These are phyloP conservation scores for Heliosperma pusillum DNA, from an alignment of 148 eudicot species.

Conservation along the genomic window DNA sequence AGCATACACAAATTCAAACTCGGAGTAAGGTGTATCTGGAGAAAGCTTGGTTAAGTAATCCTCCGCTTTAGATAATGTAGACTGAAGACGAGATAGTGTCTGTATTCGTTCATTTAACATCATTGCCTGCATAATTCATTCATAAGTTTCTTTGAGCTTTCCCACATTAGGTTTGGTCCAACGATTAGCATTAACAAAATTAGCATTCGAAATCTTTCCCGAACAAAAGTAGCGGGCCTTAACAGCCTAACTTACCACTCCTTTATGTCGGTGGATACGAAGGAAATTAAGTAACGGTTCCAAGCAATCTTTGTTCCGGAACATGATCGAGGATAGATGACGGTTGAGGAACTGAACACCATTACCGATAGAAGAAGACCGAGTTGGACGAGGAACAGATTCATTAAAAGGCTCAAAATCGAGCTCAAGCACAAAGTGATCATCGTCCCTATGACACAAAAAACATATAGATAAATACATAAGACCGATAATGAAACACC, in stretches of 20 bases:
- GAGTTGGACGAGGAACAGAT: constrained; percentile 75
- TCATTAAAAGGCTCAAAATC: constrained; percentile 96
- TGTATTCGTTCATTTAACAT: constrained; percentile 92
- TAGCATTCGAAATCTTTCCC: background rate
- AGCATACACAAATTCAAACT: constrained; percentile 71
- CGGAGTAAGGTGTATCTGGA: constrained; percentile 68
- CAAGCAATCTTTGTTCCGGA: constrained; percentile 79
- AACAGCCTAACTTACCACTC: constrained; percentile 50
- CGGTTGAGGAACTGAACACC: constrained; percentile 98
- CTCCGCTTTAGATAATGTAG: constrained; percentile 72
- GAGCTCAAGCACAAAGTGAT: constrained; percentile 68
- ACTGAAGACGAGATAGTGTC: constrained; percentile 63
- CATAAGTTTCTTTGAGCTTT: constrained; percentile 12
- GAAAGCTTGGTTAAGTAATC: constrained; percentile 67
- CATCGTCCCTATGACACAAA: constrained; percentile 37
- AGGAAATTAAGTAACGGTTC: constrained; percentile 96
- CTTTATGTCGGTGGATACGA: constrained; percentile 76
- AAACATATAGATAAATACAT: background rate
- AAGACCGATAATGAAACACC: background rate
- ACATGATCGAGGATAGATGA: constrained; percentile 92
- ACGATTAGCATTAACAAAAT: too few relatives aligned
- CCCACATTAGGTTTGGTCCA: background rate
- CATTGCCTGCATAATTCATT: constrained; percentile 46
- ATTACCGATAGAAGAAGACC: constrained; percentile 91
- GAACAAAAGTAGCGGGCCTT: background rate